Percentiles rank a stretch among this genome's conserved stretches.
phyloP scores from a whole-genome alignment of 352 stramenopile species.

The Phytophthora macrochlamydospora region DNA sequence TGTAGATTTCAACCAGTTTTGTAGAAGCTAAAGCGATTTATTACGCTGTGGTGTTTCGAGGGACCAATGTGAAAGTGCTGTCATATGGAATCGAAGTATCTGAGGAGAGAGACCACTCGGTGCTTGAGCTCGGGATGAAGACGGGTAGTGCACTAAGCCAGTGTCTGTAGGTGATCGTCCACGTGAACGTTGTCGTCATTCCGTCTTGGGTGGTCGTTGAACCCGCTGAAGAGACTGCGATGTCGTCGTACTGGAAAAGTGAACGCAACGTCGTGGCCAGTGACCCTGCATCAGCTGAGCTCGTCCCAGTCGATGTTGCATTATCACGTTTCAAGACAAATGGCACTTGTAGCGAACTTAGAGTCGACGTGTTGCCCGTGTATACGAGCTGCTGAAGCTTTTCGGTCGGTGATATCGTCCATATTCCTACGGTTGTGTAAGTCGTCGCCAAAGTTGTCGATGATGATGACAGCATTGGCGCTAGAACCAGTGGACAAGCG shows the following conservation, averaged over 20 bases:
- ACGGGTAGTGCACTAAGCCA: constrained; percentile 34
- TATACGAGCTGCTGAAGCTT: constrained; percentile 47
- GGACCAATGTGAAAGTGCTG: constrained; percentile 22
- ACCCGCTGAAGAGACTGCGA: constrained; percentile 27
- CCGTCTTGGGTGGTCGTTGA: background rate
- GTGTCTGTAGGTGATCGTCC: constrained; percentile 41
- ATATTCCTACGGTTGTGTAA: constrained; percentile 41
- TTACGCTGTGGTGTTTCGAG: constrained; percentile 8
- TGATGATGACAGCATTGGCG: constrained; percentile 36
- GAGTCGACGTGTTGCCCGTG: constrained; percentile 3
- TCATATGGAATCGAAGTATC: constrained; percentile 12
- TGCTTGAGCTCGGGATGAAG: constrained; percentile 27
- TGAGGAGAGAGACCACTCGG: constrained; percentile 37
- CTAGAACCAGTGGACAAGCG: constrained; percentile 45
- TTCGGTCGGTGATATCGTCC: constrained; percentile 37
- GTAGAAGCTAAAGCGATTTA: too few species aligned
- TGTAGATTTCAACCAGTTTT: too few species aligned
- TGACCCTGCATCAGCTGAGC: constrained; percentile 22
- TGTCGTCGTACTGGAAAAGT: constrained; percentile 47
- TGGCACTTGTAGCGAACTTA: constrained; percentile 19
- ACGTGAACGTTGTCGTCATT: constrained; percentile 23
- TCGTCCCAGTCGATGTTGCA: constrained; percentile 20
- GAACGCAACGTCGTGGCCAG: constrained; percentile 26
- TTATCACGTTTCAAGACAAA: constrained; percentile 25
- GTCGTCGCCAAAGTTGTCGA: constrained; percentile 25